Conservation (phyloP, 768 basidiomycete species). For the Infundibulicybe gibba region DNA sequence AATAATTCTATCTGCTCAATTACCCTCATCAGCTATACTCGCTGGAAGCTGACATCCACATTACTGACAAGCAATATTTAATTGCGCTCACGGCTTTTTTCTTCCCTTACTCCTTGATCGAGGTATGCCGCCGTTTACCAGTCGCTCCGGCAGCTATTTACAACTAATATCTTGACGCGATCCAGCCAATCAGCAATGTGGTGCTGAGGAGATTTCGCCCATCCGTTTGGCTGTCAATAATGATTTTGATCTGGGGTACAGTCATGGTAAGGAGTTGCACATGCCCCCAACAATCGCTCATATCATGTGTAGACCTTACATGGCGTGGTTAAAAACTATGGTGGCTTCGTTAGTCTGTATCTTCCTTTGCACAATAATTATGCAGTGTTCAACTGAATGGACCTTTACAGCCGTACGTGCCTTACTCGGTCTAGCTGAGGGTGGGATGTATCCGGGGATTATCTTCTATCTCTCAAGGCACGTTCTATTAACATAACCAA, state of each 20-base stretch:
- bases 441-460: constrained; percentile 51
- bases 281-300: too few species aligned
- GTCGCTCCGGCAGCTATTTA: too few species aligned
- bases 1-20: not conserved
- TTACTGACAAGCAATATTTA: constrained; percentile 63
- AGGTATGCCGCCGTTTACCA: too few species aligned
- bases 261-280: constrained; percentile 41
- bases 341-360: constrained; percentile 52
- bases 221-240: constrained; percentile 58
- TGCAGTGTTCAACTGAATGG: too few species aligned
- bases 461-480: constrained; percentile 63
- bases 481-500: too few species aligned
- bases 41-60: constrained; percentile 51
- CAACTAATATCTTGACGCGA: not conserved
- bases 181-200: constrained; percentile 60
- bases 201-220: constrained; percentile 57
- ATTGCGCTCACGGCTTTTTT: constrained; percentile 74
- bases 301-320: constrained; percentile 52
- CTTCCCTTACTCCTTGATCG: constrained; percentile 68
- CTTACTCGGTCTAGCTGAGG: constrained; percentile 63
- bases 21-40: constrained; percentile 45
- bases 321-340: constrained; percentile 57
- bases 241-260: constrained; percentile 46
- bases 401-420: constrained; percentile 53
- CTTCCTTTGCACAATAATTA: constrained; percentile 1